Conservation (phyloP, 2,329 filamentous ascomycete genomes). For the Exutisphaerella laricina region DNA sequence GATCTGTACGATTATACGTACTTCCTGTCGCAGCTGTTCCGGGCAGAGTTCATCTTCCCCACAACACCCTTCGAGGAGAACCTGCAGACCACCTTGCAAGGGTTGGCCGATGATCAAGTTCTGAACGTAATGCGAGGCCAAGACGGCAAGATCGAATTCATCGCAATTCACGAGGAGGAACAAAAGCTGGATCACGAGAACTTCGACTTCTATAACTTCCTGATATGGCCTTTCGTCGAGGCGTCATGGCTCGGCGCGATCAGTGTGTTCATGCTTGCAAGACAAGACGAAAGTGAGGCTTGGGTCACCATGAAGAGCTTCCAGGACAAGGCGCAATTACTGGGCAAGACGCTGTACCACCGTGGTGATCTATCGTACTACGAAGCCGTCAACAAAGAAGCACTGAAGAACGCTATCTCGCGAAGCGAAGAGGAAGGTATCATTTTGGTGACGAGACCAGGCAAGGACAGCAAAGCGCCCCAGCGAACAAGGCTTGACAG, state of each 20-base stretch:
- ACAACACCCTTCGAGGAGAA: slow-evolving; percentile 77
- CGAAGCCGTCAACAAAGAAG: slow-evolving; percentile 97
- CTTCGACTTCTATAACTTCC: slow-evolving; percentile 97
- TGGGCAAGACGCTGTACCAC: slow-evolving; percentile 95
- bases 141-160: slow-evolving; percentile 50
- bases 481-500: slow-evolving; percentile 59
- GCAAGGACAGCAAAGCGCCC: slow-evolving; percentile 48
- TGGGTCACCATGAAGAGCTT: slow-evolving; percentile 55
- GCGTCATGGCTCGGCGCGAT: slow-evolving; percentile 88
- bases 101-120: slow-evolving; percentile 72
- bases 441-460: slow-evolving; percentile 61
- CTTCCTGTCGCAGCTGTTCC: slow-evolving; percentile 89
- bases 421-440: slow-evolving; percentile 90
- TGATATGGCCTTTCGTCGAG: slow-evolving; percentile 98
- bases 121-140: slow-evolving; percentile 60
- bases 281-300: slow-evolving; percentile 43
- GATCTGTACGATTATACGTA: slow-evolving; percentile 72
- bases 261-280: slow-evolving; percentile 68
- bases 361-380: slow-evolving; percentile 97
- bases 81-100: slow-evolving; percentile 69
- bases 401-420: slow-evolving; percentile 84
- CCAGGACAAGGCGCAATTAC: slow-evolving; percentile 67
- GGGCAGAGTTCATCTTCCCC: slow-evolving; percentile 94
- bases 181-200: slow-evolving; percentile 79
- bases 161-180: slow-evolving; percentile 73